Conservation (phyloP, 2,329 filamentous ascomycete genomes). For the Colletotrichum euphorbiae region DNA sequence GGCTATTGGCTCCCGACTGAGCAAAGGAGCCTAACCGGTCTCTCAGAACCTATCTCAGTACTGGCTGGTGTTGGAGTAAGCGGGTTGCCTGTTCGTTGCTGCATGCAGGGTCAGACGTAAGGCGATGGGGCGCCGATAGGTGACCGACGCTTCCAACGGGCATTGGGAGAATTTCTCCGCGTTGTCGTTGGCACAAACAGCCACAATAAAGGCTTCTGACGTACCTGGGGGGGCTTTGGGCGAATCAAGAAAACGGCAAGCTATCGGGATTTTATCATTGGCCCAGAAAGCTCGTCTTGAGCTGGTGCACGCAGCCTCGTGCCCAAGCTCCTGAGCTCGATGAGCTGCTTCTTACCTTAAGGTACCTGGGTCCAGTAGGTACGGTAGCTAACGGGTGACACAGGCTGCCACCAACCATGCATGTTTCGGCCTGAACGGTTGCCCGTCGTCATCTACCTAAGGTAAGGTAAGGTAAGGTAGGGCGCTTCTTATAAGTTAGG, state of each 20-base stretch:
- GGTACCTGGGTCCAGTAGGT: no score
- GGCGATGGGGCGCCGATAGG: slow-evolving; percentile 40
- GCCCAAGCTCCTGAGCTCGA: slow-evolving; percentile 16
- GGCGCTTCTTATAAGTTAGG: slow-evolving; percentile 43
- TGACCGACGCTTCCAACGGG: slow-evolving; percentile 13
- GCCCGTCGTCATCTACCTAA: slow-evolving; percentile 12
- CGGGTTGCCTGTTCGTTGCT: slow-evolving; percentile 24
- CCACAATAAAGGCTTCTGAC: slow-evolving; percentile 6
- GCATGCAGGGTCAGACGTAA: slow-evolving; percentile 41
- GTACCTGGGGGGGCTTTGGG: slow-evolving; percentile 11
- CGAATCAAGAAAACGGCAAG: slow-evolving; percentile 30
- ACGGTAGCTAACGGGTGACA: neutral
- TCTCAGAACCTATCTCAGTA: slow-evolving; percentile 5
- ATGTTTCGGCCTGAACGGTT: slow-evolving; percentile 33
- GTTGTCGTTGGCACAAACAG: slow-evolving; percentile 7
- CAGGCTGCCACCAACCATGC: slow-evolving; percentile 21
- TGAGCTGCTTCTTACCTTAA: neutral
- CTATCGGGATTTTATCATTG: slow-evolving; percentile 4
- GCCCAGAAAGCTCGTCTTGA: slow-evolving; percentile 14
- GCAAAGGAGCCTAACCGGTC: slow-evolving; percentile 30
- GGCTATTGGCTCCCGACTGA: slow-evolving; percentile 38
- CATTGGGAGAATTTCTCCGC: slow-evolving; percentile 40
- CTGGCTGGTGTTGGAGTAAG: slow-evolving; percentile 8
- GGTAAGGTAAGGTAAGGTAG: no score
- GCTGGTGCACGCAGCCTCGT: slow-evolving; percentile 37